Base-by-base conservation (phyloP, 2,329 filamentous ascomycete species). In the Boeremia lycopersici region DNA sequence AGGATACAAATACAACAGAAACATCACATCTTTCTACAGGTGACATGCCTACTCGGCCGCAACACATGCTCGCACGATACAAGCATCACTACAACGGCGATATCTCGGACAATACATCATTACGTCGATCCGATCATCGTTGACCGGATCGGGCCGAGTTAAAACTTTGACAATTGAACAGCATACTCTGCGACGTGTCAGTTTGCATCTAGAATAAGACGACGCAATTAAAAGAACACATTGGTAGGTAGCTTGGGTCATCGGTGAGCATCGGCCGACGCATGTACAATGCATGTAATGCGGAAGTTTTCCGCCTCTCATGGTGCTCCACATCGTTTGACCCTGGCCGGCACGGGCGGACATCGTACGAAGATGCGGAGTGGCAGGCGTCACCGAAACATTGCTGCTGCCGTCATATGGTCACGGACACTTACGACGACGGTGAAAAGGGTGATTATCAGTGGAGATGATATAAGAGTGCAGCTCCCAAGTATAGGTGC, bases 41-140 rank as follows among this genome's bases (percentile, higher is more conserved):
- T 23, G 5, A 23, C 5, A 23, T 23, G 19, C 9, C n/a, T 19
- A 19, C 10, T 45, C 45, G 40, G 51, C 51, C 40, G 45, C 40
- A 3, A 11, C n/a, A 19, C 26, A 29, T 11, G 28, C 31, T 55
- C 46, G 45, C 36, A 56, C 47, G 46, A 49, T 19, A n/a, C 31
- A 17, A 15, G 17, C 40, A 44, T 33, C 8, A 29, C 12, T 31
- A 2, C 10, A 36, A 29, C 53, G 47, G 53, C 23, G 36, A 51
- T 56, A 35, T 42, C 47, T 56, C 47, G 53, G 53, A 56, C 17
- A 56, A 47, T 51, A 51, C 53, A 56, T 56, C 52, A 51, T 50
- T 25, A 11, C 17, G 53, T 26, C 53, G 48, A 56, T 51, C 53
- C 36, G 48, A 56, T 47, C 53, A 41, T 11, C 36, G 26, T 29